Conservation (phyloP, 768 basidiomycete genomes). For the Harrya chromipes region DNA sequence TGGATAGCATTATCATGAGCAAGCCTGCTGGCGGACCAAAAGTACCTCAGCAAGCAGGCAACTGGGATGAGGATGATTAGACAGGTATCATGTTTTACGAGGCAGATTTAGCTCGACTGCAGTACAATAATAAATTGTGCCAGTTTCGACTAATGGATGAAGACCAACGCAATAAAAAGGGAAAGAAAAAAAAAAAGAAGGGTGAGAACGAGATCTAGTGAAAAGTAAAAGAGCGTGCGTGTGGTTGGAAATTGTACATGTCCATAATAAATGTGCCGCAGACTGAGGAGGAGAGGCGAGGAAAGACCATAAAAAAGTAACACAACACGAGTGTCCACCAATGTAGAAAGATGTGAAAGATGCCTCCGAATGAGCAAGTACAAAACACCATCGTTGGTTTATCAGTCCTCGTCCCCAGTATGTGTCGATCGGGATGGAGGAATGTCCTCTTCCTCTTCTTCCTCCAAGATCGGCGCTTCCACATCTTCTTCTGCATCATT, state of each 20-base stretch:
- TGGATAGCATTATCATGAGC: constrained; percentile 98
- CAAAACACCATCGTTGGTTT: constrained; percentile 5
- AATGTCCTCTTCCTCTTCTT: constrained; percentile 50
- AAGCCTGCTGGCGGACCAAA: constrained; percentile 90
- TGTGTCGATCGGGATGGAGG: constrained; percentile 25
- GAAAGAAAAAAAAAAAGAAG: not conserved
- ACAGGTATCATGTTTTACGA: constrained; percentile 8
- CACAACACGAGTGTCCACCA: constrained; percentile 25
- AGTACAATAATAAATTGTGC: constrained; percentile 30
- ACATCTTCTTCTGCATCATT: constrained; percentile 59
- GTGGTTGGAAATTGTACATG: constrained; percentile 26
- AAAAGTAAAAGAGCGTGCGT: constrained; percentile 8
- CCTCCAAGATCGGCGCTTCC: constrained; percentile 65
- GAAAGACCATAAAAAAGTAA: constrained; percentile 12
- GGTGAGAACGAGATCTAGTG: constrained; percentile 1
- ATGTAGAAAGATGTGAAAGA: constrained; percentile 10
- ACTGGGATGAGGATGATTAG: constrained; percentile 76
- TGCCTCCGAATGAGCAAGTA: constrained; percentile 4
- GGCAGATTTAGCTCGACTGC: constrained; percentile 16
- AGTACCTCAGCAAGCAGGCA: constrained; percentile 80
- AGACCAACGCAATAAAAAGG: constrained; percentile 11
- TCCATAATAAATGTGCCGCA: constrained; percentile 32
- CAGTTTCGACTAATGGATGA: constrained; percentile 20
- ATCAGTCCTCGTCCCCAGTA: constrained; percentile 22
- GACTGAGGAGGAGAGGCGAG: constrained; percentile 2